phyloP scores from a whole-genome alignment of 208 protist genomes.

The Crithidia bombi region DNA sequence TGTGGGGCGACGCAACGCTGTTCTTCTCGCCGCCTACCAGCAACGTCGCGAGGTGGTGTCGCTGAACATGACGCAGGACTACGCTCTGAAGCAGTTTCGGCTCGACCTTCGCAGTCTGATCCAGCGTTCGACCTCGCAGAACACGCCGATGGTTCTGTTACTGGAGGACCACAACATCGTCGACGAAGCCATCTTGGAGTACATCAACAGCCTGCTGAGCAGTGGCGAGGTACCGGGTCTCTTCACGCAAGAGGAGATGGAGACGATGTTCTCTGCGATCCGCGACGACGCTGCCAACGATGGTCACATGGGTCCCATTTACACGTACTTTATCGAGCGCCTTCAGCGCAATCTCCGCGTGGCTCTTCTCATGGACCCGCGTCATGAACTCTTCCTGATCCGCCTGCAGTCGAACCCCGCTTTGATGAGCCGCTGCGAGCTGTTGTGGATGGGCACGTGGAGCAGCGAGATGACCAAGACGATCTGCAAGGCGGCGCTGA shows the following conservation, averaged over 20 bases:
- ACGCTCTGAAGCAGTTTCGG: conserved; percentile 90
- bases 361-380: conserved; percentile 94
- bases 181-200: conserved; percentile 96
- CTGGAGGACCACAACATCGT: conserved; percentile 98
- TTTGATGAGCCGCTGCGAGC: conserved; percentile 92
- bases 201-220: conserved; percentile 94
- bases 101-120: conserved; percentile 83
- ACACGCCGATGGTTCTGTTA: conserved; percentile 94
- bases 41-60: conserved; percentile 85
- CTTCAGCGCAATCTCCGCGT: conserved; percentile 94
- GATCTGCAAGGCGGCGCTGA: conserved; percentile 85
- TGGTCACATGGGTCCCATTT: conserved; percentile 84
- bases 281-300: conserved; percentile 88
- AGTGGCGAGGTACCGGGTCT: conserved; percentile 95
- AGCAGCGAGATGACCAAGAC: conserved; percentile 76
- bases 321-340: conserved; percentile 86
- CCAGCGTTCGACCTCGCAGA: conserved; percentile 78
- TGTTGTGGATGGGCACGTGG: conserved; percentile 97
- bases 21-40: conserved; percentile 85
- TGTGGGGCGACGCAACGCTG: conserved; percentile 87
- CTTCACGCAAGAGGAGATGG: conserved; percentile 97
- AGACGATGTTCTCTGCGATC: conserved; percentile 91
- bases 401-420: conserved; percentile 95
- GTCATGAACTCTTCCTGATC: conserved; percentile 85
- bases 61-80: conserved; percentile 92